Evolutionary conservation across 805 yeast genomes (phyloP).

Genomic region (Wickerhamomyces queroliae): DNA sequence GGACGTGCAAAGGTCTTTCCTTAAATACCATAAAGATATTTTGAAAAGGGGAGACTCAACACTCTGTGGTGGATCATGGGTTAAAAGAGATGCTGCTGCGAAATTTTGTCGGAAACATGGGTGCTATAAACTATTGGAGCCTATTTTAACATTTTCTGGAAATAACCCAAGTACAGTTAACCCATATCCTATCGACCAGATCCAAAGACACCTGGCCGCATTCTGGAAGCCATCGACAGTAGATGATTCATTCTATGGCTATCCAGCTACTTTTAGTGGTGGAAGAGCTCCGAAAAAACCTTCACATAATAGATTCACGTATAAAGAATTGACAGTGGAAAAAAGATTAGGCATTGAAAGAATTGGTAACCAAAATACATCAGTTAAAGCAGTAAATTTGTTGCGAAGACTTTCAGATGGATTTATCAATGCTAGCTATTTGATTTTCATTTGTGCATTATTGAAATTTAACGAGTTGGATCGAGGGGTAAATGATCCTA

Average conservation of each 20-base stretch:
- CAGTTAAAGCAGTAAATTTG: conserved; percentile 1
- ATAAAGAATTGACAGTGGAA: conserved; percentile 4
- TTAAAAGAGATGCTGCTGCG: conserved; percentile 9
- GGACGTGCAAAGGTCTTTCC: conserved; percentile 12
- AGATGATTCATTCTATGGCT: conserved; percentile 12
- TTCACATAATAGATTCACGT: conserved; percentile 1
- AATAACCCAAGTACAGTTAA: conserved; percentile 9
- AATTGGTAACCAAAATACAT: conserved; percentile 5
- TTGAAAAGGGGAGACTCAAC: conserved; percentile 16
- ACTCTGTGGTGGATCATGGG: conserved; percentile 26
- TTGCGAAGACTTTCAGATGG: conserved; percentile 21
- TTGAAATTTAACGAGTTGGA: conserved; percentile 13
- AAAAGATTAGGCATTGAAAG: conserved; percentile 5
- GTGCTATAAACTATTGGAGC: conserved; percentile 6
- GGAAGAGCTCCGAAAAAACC: conserved; percentile 14
- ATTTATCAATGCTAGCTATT: conserved; percentile 16
- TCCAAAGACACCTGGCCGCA: conserved; percentile 3
- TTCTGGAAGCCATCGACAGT: conserved; percentile 12
- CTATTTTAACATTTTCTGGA: conserved; percentile 12
- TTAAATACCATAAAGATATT: conserved; percentile 6
- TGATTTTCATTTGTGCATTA: conserved; percentile 14
- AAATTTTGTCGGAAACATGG: conserved; percentile 16
- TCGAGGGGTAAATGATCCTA: conserved; percentile 21
- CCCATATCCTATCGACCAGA: conserved; percentile 5
- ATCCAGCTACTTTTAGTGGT: conserved; percentile 14